These are phyloP conservation scores for Acanthamoeba royreba DNA, from an alignment of 208 protist species.

Conservation along the genomic window DNA sequence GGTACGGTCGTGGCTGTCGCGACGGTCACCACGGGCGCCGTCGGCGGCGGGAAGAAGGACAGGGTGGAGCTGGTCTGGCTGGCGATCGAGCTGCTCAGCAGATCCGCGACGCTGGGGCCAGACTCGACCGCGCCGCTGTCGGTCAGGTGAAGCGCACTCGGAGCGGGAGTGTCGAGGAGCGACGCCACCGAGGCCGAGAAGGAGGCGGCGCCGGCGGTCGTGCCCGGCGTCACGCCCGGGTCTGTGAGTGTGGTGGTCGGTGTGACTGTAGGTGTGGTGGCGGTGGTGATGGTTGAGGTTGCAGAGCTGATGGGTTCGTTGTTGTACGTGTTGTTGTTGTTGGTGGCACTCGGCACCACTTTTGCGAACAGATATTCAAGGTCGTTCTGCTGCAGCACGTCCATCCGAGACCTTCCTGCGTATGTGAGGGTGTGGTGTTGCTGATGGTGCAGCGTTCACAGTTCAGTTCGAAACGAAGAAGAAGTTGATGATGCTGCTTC, in stretches of 20 bases:
- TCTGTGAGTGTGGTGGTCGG: neutral
- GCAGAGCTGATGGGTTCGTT: no score
- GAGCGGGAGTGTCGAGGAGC: no score
- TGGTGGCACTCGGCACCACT: neutral
- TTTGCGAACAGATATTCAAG: neutral
- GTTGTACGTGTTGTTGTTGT: no score
- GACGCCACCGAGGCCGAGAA: no score
- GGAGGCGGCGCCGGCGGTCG: neutral
- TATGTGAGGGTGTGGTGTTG: neutral
- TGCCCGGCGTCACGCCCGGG: neutral
- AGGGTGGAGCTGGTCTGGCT: no score
- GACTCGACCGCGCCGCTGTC: no score
- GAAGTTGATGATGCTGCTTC: no score
- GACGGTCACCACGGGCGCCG: neutral
- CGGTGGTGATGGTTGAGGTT: neutral
- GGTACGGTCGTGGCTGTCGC: neutral
- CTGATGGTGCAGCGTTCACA: no score
- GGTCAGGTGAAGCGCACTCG: neutral
- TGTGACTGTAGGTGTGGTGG: neutral
- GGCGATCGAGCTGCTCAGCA: no score
- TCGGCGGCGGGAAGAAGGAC: neutral
- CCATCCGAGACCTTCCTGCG: neutral
- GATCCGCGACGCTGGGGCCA: no score
- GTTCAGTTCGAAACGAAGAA: no score
- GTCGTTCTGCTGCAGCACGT: neutral